Conservation (phyloP, 2,329 filamentous ascomycete species). For the Helicocarpus griseus region DNA sequence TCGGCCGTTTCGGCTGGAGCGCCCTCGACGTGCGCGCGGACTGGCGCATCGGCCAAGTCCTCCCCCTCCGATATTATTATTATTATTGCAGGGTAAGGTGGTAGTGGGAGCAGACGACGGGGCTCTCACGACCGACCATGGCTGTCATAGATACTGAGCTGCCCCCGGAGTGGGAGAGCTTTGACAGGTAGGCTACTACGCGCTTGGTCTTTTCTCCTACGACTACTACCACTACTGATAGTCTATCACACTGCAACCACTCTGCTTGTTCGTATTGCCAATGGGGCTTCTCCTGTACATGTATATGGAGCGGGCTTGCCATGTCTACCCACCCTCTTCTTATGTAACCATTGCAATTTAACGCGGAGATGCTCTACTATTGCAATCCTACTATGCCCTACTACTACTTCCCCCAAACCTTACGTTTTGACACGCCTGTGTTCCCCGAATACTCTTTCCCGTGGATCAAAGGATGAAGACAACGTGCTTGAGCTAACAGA, state of each 20-base stretch:
- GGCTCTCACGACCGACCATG: constrained; percentile 20
- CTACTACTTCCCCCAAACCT: neutral
- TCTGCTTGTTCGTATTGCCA: no score
- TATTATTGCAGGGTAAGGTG: neutral
- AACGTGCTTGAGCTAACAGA: constrained; percentile 21
- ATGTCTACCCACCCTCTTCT: neutral
- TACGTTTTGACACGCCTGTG: neutral
- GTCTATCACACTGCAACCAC: no score
- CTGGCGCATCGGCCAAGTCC: no score
- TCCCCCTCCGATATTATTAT: no score
- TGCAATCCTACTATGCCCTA: neutral
- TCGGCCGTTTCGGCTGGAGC: no score
- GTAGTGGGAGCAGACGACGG: neutral
- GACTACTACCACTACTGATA: no score
- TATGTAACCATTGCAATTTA: neutral
- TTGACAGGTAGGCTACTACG: constrained; percentile 57
- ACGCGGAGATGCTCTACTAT: neutral
- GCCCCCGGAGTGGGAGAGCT: constrained; percentile 56
- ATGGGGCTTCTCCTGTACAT: neutral
- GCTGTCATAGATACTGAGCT: constrained; percentile 33
- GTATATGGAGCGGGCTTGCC: neutral
- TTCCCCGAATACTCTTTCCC: neutral
- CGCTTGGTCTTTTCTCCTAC: neutral
- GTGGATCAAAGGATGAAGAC: constrained; percentile 1
- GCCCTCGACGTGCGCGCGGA: no score